Base-by-base conservation (phyloP, 257 asterid species). In the Nicotiana attenuata region DNA sequence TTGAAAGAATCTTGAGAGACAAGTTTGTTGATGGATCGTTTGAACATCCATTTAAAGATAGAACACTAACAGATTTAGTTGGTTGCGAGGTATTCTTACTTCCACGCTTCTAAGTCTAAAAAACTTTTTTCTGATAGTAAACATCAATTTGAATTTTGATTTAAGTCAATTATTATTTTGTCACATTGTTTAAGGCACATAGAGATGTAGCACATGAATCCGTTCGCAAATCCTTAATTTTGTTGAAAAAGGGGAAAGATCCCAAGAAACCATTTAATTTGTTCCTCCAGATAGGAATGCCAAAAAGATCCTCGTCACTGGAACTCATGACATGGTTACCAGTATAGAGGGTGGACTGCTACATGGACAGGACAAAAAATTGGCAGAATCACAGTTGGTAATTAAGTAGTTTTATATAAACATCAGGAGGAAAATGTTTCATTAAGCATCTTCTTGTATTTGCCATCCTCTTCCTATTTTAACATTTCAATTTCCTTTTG, bases 281-380 rank as follows among this genome's bases (percentile, higher is more conserved):
- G n/a, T 96, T 85, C 98, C 99, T 3, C 86, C 92, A 53, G 89
- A 91, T 84, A 92, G 85, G 91, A 93, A 89, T 35, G 93, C 92
- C 52, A 91, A 92, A 81, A 89, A 87, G 81, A 87, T 96, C 81
- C 95, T 96, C 13, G 89, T 96, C 84, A 90, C 98, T 7, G 99
- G 99, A 78, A 86, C 93, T 35, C 99, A 96, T 89, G 98, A 88
- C 99, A 93, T 81, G 99, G 99, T 80, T 92, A 91, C 87, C 99
- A 92, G 73, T 96, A 98, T 80, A 98, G 99, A 28, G 99, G 99
- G 55, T 95, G 99, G 99, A 95, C 99, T 17, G 81, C 87, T 83
- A 90, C 96, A 45, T 96, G 99, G 99, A 92, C 89, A 14, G 98
- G 99, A 29, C 33, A 29, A 81, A 84, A 86, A 55, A 83, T 95